Percentiles rank a stretch among this genome's conserved stretches.
These are phyloP conservation scores for Pseudocercospora fuligena DNA, from an alignment of 2,329 filamentous ascomycete species.

Conservation along the genomic window DNA sequence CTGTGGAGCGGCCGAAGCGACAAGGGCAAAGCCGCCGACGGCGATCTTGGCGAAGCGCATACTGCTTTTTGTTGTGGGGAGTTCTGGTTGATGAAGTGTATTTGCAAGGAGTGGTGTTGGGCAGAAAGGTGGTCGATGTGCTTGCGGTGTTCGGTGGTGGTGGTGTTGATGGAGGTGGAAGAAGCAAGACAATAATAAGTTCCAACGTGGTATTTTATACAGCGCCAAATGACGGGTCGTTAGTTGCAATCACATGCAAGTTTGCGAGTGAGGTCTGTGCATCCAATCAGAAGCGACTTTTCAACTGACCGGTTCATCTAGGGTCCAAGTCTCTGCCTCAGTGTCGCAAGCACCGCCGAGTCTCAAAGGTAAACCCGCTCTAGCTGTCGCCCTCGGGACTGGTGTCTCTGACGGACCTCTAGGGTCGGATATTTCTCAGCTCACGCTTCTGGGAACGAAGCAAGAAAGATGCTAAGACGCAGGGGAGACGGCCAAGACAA, in stretches of 20 bases:
- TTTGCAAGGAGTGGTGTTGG: background rate
- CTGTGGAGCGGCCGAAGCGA: conserved; percentile 1
- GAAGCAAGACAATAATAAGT: background rate
- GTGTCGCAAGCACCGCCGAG: background rate
- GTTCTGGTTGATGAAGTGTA: background rate
- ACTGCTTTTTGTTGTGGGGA: background rate
- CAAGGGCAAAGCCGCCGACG: background rate
- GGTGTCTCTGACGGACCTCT: background rate
- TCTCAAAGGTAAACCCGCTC: background rate
- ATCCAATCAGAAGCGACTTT: background rate
- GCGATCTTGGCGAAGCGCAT: conserved; percentile 8
- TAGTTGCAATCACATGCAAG: background rate
- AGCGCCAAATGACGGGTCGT: background rate
- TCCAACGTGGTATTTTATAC: background rate
- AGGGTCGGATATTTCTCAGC: too few species aligned
- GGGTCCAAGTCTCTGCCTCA: background rate
- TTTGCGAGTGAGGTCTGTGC: background rate
- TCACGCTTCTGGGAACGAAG: background rate
- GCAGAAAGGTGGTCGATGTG: background rate
- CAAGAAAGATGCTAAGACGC: too few species aligned
- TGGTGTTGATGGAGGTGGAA: background rate
- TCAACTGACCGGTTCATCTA: background rate
- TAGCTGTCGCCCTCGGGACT: background rate
- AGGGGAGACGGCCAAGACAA: too few species aligned
- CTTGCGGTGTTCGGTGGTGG: background rate